These are phyloP conservation scores for Crithidia fasciculata DNA, from an alignment of 208 protist species.

Conservation along the genomic window DNA sequence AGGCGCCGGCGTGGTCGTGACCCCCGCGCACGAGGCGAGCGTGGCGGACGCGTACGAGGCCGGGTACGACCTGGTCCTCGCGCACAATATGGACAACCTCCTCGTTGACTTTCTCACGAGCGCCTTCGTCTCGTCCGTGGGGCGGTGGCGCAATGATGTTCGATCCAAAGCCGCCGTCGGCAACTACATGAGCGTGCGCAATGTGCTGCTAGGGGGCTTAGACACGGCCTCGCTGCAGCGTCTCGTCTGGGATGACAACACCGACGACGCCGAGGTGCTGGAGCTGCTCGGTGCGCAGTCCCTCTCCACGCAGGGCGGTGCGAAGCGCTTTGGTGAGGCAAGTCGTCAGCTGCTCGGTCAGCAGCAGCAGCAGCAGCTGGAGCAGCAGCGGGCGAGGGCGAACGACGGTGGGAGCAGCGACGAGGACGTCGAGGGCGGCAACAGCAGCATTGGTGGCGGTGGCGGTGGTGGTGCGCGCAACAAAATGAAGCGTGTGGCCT, in stretches of 20 bases:
- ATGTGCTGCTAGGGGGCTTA: constrained; percentile 57
- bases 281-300: constrained; percentile 47
- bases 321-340: constrained; percentile 38
- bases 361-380: constrained; percentile 25
- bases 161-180: constrained; percentile 73
- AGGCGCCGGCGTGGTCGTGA: constrained; percentile 58
- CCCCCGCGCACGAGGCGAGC: constrained; percentile 51
- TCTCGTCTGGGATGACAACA: constrained; percentile 50
- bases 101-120: constrained; percentile 80
- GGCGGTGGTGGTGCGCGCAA: not conserved
- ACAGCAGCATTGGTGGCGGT: not conserved
- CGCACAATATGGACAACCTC: constrained; percentile 76
- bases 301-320: constrained; percentile 37
- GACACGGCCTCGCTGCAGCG: constrained; percentile 49
- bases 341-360: constrained; percentile 25
- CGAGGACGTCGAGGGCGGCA: constrained; percentile 4
- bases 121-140: constrained; percentile 73
- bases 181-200: constrained; percentile 80
- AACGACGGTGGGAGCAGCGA: not conserved
- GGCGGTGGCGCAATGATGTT: constrained; percentile 78
- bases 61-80: constrained; percentile 83
- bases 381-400: not conserved
- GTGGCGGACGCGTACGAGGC: constrained; percentile 65
- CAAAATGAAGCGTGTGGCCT: constrained; percentile 3
- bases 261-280: constrained; percentile 59